A percentile compares a stretch with the other conserved stretches of the same genome.
These are phyloP conservation scores for Globisporangium sylvaticum DNA, from an alignment of 352 stramenopile genomes.

Conservation along the genomic window DNA sequence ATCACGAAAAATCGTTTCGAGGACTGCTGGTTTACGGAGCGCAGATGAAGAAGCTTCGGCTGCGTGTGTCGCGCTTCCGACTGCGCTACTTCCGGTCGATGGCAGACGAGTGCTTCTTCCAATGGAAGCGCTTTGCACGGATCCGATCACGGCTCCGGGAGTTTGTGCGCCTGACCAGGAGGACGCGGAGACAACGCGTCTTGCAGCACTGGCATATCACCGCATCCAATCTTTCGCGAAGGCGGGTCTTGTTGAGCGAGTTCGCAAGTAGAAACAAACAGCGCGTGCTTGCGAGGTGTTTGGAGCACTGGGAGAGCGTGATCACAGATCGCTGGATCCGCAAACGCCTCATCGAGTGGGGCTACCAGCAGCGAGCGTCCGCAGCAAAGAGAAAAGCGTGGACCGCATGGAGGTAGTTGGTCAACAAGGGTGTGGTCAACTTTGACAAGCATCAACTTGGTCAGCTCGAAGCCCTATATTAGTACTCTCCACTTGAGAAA, in stretches of 20 bases:
- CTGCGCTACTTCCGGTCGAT: conserved; percentile 24
- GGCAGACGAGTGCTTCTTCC: conserved; percentile 24
- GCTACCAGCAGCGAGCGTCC: conserved; percentile 18
- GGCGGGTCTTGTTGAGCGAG: conserved; percentile 9
- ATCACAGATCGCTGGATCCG: conserved; percentile 40
- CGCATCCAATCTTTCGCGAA: neutral
- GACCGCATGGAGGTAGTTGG: conserved; percentile 16
- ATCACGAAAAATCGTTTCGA: neutral
- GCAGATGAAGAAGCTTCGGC: conserved; percentile 9
- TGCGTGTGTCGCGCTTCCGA: conserved; percentile 18
- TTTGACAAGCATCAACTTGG: no score
- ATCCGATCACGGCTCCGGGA: conserved; percentile 12
- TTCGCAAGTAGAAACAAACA: conserved; percentile 11
- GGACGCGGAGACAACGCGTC: neutral
- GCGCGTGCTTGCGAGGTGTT: conserved; percentile 15
- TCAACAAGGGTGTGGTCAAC: no score
- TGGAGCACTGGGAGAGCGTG: conserved; percentile 53
- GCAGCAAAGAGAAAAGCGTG: conserved; percentile 8
- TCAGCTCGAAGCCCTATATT: no score
- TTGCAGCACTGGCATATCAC: neutral
- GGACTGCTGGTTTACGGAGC: conserved; percentile 3
- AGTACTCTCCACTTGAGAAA: no score
- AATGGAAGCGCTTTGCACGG: conserved; percentile 15
- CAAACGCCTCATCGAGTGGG: conserved; percentile 19
- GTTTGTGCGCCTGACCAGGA: conserved; percentile 5